These are phyloP conservation scores for Zymoseptoria brevis DNA, from an alignment of 2,329 filamentous ascomycete species.

Conservation along the genomic window DNA sequence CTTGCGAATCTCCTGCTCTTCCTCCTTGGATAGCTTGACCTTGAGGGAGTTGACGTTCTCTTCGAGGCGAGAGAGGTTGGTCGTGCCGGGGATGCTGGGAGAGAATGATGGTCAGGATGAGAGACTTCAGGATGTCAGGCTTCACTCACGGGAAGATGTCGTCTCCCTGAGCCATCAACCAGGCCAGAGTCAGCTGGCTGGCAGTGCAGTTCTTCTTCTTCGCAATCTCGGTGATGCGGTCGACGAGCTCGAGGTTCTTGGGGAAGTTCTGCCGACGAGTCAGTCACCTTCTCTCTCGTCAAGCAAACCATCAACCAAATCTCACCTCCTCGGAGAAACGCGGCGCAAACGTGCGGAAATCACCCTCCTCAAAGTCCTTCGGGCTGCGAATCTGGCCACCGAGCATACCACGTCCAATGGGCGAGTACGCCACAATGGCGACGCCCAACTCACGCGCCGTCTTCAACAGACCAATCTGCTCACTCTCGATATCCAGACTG, in stretches of 20 bases:
- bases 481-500: slow-evolving; percentile 51
- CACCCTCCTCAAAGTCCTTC: slow-evolving; percentile 42
- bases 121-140: no score
- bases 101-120: neutral
- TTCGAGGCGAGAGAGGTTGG: slow-evolving; percentile 38
- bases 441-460: slow-evolving; percentile 54
- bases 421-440: slow-evolving; percentile 50
- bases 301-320: neutral
- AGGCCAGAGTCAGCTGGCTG: slow-evolving; percentile 54
- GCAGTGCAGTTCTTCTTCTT: slow-evolving; percentile 48
- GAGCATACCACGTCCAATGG: slow-evolving; percentile 53
- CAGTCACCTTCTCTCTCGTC: neutral
- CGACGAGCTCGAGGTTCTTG: slow-evolving; percentile 50
- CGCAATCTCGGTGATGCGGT: slow-evolving; percentile 43
- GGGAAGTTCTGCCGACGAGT: slow-evolving; percentile 36
- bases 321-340: slow-evolving; percentile 40
- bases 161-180: slow-evolving; percentile 51
- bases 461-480: slow-evolving; percentile 41
- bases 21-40: slow-evolving; percentile 30
- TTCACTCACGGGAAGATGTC: slow-evolving; percentile 52
- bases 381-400: slow-evolving; percentile 42
- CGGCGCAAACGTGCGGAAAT: slow-evolving; percentile 42
- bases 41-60: slow-evolving; percentile 36
- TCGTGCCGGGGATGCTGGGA: slow-evolving; percentile 42
- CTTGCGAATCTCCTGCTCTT: slow-evolving; percentile 32